Percentiles rank a stretch among this genome's conserved stretches.
These are phyloP conservation scores for Metschnikowia continentalis DNA, from an alignment of 805 yeast genomes.

Conservation along the genomic window DNA sequence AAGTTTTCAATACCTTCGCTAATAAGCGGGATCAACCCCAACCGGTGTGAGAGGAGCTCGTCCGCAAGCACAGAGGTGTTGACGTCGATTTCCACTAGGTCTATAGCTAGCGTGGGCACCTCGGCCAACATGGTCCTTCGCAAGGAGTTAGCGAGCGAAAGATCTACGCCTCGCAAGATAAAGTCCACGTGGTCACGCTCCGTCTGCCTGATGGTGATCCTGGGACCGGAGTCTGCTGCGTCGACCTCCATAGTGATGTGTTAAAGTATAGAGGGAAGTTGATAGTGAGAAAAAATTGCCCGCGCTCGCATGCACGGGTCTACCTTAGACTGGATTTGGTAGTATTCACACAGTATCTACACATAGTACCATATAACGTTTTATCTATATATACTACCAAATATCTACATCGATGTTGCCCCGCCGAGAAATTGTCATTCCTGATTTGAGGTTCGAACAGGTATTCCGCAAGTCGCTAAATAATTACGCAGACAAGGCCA, in stretches of 20 bases:
- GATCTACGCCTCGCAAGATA: conserved; percentile 79
- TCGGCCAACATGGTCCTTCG: conserved; percentile 93
- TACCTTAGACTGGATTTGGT: not conserved
- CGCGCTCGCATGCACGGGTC: conserved; percentile 4
- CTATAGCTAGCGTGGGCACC: conserved; percentile 95
- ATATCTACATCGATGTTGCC: not conserved
- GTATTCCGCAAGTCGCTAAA: conserved; percentile 42
- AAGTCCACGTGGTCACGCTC: conserved; percentile 87
- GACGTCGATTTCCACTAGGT: conserved; percentile 87
- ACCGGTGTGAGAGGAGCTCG: conserved; percentile 90
- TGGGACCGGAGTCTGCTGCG: conserved; percentile 51
- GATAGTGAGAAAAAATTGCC: conserved; percentile 2
- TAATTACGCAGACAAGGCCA: conserved; percentile 25
- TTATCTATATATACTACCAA: too few species aligned
- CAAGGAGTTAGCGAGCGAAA: conserved; percentile 87
- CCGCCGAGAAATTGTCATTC: conserved; percentile 27
- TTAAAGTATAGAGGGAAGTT: not conserved
- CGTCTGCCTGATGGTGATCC: conserved; percentile 82
- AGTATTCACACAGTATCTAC: too few species aligned
- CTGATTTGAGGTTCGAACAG: conserved; percentile 67
- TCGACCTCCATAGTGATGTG: conserved; percentile 24
- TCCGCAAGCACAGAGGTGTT: conserved; percentile 96
- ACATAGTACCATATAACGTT: too few species aligned
- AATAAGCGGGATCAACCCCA: conserved; percentile 87
- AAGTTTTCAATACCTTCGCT: conserved; percentile 79